Evolutionary conservation across 305 asterid species (phyloP), one percentile per base, ranked within the genome.

Genomic region (Withania somnifera): DNA sequence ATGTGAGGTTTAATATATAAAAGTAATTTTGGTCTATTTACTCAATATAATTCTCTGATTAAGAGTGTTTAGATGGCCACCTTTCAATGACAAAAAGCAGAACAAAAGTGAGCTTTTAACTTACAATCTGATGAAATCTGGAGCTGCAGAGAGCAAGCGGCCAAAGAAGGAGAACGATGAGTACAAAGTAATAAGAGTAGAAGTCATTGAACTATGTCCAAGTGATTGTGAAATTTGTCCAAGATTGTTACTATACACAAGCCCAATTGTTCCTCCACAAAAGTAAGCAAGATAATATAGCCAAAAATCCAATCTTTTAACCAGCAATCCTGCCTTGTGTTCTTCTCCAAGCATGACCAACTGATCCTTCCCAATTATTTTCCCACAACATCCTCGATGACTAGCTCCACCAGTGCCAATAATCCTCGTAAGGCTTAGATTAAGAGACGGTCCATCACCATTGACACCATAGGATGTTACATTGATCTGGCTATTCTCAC

Each of bases 131-230:
- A 90, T 78, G 82, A 89, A 89, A 78, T 95, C 98, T 0, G 98
- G 98, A 47, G 90, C 91, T 26, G 98, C 96, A 17, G 98, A 92
- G 77, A 95, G 96, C 81, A 95, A 88, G 78, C 98, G 98, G 78
- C 98, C 98, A 52, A 93, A 93, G 93, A 95, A 95, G 81, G 98
- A 95, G 83, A 95, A 92, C 6, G 98, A 86, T 2, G 98, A 91
- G 78, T 93, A 95, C 3, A 91, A 52, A 0, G 98, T 90, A 57
- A 95, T 89, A 50, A 95, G 97, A 83, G 84, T 84, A 0, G 95
- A 84, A 69, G 88, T 93, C 85, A 84, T 82, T 9, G 85, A 87
- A 68, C 81, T 66, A 47, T 91, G 93, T 58, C 98, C 98, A 38
- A 93, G 94, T 4, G 98, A 93, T 60, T 92, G 90, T 7, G 97